phyloP scores from a whole-genome alignment of 163 green algal genomes.

The Coccomyxa subellipsoidea region DNA sequence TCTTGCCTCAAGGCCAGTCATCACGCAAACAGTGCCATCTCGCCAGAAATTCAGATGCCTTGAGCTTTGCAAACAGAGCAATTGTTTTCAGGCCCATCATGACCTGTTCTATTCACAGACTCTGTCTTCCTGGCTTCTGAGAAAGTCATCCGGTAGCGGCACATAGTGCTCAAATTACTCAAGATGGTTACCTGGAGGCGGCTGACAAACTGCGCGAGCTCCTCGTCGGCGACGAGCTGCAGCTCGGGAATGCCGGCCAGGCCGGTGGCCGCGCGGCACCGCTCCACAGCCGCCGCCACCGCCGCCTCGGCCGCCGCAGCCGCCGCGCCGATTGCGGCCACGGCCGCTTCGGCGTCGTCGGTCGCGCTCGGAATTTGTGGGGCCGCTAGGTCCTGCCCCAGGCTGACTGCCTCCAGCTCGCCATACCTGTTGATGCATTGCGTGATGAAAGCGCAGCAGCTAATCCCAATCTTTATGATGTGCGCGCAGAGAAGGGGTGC shows the following conservation, averaged over 20 bases:
- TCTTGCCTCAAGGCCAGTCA: too few relatives aligned
- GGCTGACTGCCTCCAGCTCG: slow-evolving; percentile 33
- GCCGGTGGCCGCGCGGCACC: slow-evolving; percentile 43
- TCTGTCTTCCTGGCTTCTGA: too few relatives aligned
- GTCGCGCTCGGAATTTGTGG: slow-evolving; percentile 8
- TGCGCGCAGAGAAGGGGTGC: too few relatives aligned
- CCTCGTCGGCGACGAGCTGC: slow-evolving; percentile 30
- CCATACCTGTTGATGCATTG: slow-evolving; percentile 51
- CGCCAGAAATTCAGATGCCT: too few relatives aligned
- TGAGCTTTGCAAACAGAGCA: too few relatives aligned
- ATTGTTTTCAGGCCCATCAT: too few relatives aligned
- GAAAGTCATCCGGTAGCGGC: too few relatives aligned
- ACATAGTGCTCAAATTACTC: too few relatives aligned
- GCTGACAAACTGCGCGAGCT: slow-evolving; percentile 29
- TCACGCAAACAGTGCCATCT: too few relatives aligned
- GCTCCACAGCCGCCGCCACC: slow-evolving; percentile 27
- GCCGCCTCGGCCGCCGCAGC: not conserved
- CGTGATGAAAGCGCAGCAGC: too few relatives aligned
- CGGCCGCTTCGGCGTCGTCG: not conserved
- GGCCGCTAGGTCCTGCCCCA: slow-evolving; percentile 22
- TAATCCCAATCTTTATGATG: too few relatives aligned
- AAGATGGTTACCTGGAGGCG: slow-evolving; percentile 40
- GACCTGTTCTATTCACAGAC: too few relatives aligned
- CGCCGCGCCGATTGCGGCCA: not conserved
- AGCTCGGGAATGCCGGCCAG: slow-evolving; percentile 38